Base-by-base conservation (phyloP, 495 filamentous ascomycete genomes). In the Hyaloscypha variabilis region DNA sequence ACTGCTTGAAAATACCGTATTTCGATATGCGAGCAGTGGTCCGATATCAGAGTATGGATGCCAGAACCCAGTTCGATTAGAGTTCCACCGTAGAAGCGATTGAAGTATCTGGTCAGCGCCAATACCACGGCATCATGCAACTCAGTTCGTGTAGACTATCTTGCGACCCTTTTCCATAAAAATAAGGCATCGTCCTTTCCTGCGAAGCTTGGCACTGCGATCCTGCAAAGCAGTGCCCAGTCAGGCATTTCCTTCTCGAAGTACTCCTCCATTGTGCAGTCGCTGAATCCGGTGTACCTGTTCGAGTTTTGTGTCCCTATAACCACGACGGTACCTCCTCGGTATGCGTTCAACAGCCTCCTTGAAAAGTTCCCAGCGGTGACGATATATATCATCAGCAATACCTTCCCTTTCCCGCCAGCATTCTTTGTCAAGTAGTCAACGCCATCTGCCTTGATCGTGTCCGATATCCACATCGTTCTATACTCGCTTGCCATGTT, bases 291-390 rank as follows among this genome's bases (percentile, higher is more conserved):
- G 4, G 87, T 90, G 67, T 87, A 89, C n/a, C 87, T 82, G 67
- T 85, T 88, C 54, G 54, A 62, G 71, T 88, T 88, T 76, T 88
- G 85, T 54, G 87, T 88, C n/a, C 87, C 86, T 1, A 83, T 87
- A 17, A 88, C 82, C 23, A 84, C 79, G 6, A 89, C 71, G 14
- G 79, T 83, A 69, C 85, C 81, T 10, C 86, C 87, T n/a, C 70
- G 66, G 69, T 83, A 90, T 36, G 78, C 79, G 29, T 74, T 74
- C 39, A 90, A 64, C 66, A 87, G 71, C 59, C 68, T 71, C 30
- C 75, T 72, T 17, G 86, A 88, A 64, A 90, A 89, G 19, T 75
- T 79, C 6, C 76, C 77, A 3, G 81, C 80, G 0, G 85, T 84
- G 30, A 86, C 81, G 23, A 86, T 85, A 72, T 90, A 89, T 0